Evolutionary conservation across 768 basidiomycete genomes (phyloP).

Genomic region (Mycena belliarum): DNA sequence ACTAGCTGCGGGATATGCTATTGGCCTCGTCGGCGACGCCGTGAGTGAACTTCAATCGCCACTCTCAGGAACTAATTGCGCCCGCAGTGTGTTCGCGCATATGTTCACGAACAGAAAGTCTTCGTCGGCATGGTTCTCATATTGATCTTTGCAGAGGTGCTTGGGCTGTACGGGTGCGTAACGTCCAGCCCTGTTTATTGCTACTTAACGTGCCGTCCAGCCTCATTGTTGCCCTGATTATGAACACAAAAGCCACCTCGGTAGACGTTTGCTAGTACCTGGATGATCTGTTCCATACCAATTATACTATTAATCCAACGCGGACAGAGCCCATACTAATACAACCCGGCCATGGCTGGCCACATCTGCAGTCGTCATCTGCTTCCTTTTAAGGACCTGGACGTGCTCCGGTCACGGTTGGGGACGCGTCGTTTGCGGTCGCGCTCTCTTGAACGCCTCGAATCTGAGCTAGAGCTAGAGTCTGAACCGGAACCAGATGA

Average conservation of each 20-base stretch:
- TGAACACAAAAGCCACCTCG: slow-evolving; percentile 76
- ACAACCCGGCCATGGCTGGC: slow-evolving; percentile 2
- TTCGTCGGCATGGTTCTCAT: slow-evolving; percentile 98
- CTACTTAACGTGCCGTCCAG: slow-evolving; percentile 32
- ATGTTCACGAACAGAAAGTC: slow-evolving; percentile 85
- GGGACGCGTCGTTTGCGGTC: slow-evolving; percentile 41
- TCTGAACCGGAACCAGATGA: slow-evolving; percentile 30
- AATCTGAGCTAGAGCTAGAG: slow-evolving; percentile 43
- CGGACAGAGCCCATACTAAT: slow-evolving; percentile 19
- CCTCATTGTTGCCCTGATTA: slow-evolving; percentile 86
- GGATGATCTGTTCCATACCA: slow-evolving; percentile 31
- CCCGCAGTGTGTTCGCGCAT: slow-evolving; percentile 83
- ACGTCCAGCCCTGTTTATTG: not conserved
- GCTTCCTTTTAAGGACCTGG: slow-evolving; percentile 3
- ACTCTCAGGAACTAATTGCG: not conserved
- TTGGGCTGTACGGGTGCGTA: slow-evolving; percentile 83
- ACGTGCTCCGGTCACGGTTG: slow-evolving; percentile 24
- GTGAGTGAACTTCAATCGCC: slow-evolving; percentile 47
- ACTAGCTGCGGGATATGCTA: slow-evolving; percentile 91
- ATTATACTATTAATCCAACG: slow-evolving; percentile 20
- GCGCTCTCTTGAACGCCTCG: slow-evolving; percentile 45
- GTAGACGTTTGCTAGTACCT: slow-evolving; percentile 33
- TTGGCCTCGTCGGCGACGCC: slow-evolving; percentile 91
- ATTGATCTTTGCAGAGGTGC: slow-evolving; percentile 88
- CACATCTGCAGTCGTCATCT: not conserved